A percentile compares a stretch with the other conserved stretches of the same genome.
phyloP scores from a whole-genome alignment of 163 green algal genomes.

The Scenedesmus sp. region DNA sequence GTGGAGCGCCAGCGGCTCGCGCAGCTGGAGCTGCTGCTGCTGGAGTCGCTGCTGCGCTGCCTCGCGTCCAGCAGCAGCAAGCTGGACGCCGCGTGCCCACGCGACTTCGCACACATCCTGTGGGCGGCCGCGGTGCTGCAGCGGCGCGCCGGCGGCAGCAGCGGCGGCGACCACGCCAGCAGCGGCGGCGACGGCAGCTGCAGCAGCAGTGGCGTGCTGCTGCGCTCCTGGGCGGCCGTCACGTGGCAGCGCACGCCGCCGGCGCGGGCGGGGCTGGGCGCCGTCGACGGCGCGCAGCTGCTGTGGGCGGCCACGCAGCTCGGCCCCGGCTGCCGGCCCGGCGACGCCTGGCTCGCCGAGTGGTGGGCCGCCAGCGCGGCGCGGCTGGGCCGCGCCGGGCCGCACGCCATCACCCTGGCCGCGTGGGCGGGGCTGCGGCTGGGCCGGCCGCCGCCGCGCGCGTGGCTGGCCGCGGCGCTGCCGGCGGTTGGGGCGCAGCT shows the following conservation, averaged over 20 bases:
- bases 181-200: slow-evolving; percentile 26
- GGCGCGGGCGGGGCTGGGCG: not conserved
- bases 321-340: not conserved
- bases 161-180: not conserved
- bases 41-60: not conserved
- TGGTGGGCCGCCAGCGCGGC: slow-evolving; percentile 1
- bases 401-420: not conserved
- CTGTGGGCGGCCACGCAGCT: slow-evolving; percentile 28
- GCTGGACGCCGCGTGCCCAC: not conserved
- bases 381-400: not conserved
- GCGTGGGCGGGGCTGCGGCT: slow-evolving; percentile 24
- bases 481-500: slow-evolving; percentile 16
- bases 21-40: not conserved
- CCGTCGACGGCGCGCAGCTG: slow-evolving; percentile 24
- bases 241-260: slow-evolving; percentile 18
- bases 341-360: slow-evolving; percentile 12
- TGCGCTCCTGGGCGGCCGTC: not conserved
- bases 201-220: slow-evolving; percentile 6
- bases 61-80: not conserved
- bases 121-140: slow-evolving; percentile 8
- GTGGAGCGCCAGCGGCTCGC: too few relatives aligned
- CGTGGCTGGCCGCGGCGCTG: slow-evolving; percentile 2
- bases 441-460: not conserved
- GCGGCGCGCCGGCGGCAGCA: slow-evolving; percentile 16
- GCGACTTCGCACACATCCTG: slow-evolving; percentile 20